These are phyloP conservation scores for Vigna nakashimae DNA, from an alignment of 306 rosid genomes.

Conservation along the genomic window DNA sequence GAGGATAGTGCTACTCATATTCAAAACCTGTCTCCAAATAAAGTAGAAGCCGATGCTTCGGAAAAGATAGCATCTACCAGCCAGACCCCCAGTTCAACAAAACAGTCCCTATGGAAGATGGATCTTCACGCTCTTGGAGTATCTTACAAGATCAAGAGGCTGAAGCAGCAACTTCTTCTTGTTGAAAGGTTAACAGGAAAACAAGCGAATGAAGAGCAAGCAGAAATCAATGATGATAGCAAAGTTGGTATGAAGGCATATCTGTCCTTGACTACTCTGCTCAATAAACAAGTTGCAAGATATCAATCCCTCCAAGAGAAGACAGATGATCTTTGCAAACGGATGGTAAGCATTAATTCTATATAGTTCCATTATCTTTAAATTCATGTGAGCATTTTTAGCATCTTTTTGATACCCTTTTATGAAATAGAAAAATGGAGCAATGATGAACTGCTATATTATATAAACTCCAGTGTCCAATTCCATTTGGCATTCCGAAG, in stretches of 20 bases:
- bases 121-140: constrained; percentile 94
- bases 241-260: constrained; percentile 60
- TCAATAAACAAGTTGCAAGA: constrained; percentile 82
- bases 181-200: constrained; percentile 83
- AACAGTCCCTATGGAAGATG: constrained; percentile 80
- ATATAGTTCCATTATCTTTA: constrained; percentile 1
- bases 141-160: constrained; percentile 91
- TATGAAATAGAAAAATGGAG: constrained; percentile 23
- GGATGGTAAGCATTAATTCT: constrained; percentile 70
- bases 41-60: constrained; percentile 41
- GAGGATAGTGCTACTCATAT: constrained; percentile 40
- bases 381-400: not conserved
- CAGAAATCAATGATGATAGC: constrained; percentile 54
- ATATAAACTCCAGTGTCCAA: constrained; percentile 8
- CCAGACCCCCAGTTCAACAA: constrained; percentile 53
- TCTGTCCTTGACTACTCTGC: constrained; percentile 57
- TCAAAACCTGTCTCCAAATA: constrained; percentile 42
- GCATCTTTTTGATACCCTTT: constrained; percentile 1
- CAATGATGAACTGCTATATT: constrained; percentile 1
- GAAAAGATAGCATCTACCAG: constrained; percentile 47
- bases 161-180: constrained; percentile 86
- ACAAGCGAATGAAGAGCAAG: constrained; percentile 57
- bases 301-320: constrained; percentile 86
- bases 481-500: constrained; percentile 27
- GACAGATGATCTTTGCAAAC: constrained; percentile 79